Base-by-base conservation (phyloP, 164 flowering plant species). In the Chimonanthus salicifolius region DNA sequence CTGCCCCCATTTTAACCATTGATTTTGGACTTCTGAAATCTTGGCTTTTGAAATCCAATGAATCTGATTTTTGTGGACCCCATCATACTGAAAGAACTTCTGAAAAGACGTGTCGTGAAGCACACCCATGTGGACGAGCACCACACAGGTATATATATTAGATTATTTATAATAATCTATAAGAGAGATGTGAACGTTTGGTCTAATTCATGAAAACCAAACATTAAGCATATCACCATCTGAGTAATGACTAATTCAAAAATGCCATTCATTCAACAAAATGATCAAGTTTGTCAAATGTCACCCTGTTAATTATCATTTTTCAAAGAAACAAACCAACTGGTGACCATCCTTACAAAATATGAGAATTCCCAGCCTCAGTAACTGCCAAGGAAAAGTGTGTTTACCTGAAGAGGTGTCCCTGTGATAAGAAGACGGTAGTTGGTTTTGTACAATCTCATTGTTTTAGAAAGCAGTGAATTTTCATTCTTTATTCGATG, bases 401-500 rank as follows among this genome's bases (percentile, higher is more conserved):
- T 45, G 5, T 20, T 85, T 54, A 94, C 99, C 97, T 96, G 99
- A 82, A 96, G 97, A 3, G 99, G 99, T 44, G 99, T 96, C 15
- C 99, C 99, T 0, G 99, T 94, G 44, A 96, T 96, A 68, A 96
- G 92, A 76, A 96, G 93, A 51, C 97, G 94, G 74, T 89, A 96
- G 77, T 96, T 96, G 69, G 99, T 92, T 66, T 72, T 92, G 79
- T 82, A 96, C 6, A 94, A 83, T 73, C 99, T 91, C 98, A 96
- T 96, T 51, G 98, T 94, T 80, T 94, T 96, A 16, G 99, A 94
- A 63, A 96, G 94, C 60, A 94, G 93, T n/a, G 99, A 96, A 79
- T 96, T 96, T 77, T 96, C 99, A 81, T 96, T 96, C 87, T 96
- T 96, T 67, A 96, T 96, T 58, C 99, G 85, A 87, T 96, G 99